Evolutionary conservation across 371 early-diverging fungal genomes (phyloP).

Genomic region (Mortierella sp.): DNA sequence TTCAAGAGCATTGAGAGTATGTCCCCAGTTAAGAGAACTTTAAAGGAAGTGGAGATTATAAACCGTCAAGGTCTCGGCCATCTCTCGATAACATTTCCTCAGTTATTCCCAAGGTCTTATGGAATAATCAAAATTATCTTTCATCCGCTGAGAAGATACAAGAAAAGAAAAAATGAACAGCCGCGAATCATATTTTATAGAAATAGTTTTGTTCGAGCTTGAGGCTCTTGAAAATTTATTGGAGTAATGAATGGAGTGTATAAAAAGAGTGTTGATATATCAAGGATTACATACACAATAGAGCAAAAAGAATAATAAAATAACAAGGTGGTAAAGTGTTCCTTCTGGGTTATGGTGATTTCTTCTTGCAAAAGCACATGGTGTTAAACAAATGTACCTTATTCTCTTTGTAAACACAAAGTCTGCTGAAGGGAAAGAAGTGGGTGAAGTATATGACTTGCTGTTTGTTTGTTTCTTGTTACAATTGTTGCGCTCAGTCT

Average conservation of each 20-base stretch:
- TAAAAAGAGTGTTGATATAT: not conserved
- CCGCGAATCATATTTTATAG: not conserved
- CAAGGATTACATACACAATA: not conserved
- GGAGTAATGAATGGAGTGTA: constrained; percentile 2
- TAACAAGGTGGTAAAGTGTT: too few relatives aligned
- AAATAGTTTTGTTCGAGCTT: not conserved
- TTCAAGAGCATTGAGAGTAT: constrained; percentile 1
- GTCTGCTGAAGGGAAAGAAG: too few relatives aligned
- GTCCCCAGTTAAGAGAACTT: too few relatives aligned
- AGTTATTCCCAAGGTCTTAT: not conserved
- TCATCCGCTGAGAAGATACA: not conserved
- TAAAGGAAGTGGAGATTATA: not conserved
- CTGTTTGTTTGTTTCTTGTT: not conserved
- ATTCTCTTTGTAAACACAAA: too few relatives aligned
- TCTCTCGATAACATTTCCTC: not conserved
- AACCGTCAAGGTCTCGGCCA: not conserved
- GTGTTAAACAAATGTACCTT: too few relatives aligned
- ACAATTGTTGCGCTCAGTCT: not conserved
- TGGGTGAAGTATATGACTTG: too few relatives aligned
- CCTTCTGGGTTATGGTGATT: not conserved
- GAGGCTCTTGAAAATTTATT: not conserved
- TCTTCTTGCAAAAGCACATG: not conserved
- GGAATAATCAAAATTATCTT: not conserved
- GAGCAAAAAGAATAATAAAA: not conserved
- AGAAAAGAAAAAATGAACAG: too few relatives aligned